Evolutionary conservation across 2,329 filamentous ascomycete species (phyloP), one percentile per base, ranked within the genome.

Genomic region (Escovopsis sp.): DNA sequence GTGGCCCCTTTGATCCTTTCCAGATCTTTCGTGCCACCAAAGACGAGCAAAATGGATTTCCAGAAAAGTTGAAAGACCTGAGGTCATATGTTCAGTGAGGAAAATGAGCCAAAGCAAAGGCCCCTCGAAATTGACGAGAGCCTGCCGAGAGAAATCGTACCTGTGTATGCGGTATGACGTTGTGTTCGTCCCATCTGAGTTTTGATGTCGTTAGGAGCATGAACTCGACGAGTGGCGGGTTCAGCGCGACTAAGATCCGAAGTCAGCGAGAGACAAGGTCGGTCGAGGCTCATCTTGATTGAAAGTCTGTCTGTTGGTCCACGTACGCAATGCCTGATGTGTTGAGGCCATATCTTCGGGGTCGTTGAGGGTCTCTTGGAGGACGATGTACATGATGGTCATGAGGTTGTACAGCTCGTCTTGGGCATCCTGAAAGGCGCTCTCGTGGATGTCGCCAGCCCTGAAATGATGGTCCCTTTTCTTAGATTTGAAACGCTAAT

Each of bases 41-140:
- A 91, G 1, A 83, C 72, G 2, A 96, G 72, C 13, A 96, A 66
- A 8, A 94, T 75, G 0, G 84, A 80, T 63, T 98, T 98, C 89
- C 91, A 96, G 39, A 93, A 75, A 2, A 96, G 67, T 7, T 95
- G 67, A 41, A 94, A 77, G 34, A 91, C 74, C 71, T 82, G 52
- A 9, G 11, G 8, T 25, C 24, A 43, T 60, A 43, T 60, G 51
- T 36, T 20, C 7, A 24, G 47, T 57, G 49, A 61, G 15, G 33
- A 5, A 35, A 16, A 3, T 12, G 10, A 5, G 11, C 5, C n/a
- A 5, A 29, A 14, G 47, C 56, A 49, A 61, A 27, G 5, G 25
- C 6, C 9, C 25, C 5, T 9, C 7, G 8, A 13, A 16, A 3
- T 13, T n/a, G 16, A 13, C 31, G 10, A 11, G 34, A 4, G 4